Conservation (phyloP, 176 grass and related monocot species). For the Echinochloa phyllopogon region DNA sequence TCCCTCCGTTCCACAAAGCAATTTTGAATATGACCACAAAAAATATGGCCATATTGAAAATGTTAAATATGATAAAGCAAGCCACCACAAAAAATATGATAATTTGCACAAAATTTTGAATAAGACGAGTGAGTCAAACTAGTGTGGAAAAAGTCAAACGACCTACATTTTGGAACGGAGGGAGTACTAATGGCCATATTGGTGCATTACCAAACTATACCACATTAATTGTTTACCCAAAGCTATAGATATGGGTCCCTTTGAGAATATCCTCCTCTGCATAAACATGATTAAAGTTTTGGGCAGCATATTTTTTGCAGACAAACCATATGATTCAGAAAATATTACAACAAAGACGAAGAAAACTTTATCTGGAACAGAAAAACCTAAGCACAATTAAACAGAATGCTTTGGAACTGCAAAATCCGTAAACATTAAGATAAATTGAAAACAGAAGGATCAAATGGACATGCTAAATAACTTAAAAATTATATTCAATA, state of each 20-base stretch:
- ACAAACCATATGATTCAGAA: slow-evolving; percentile 4
- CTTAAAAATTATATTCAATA: not conserved
- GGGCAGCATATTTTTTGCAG: not conserved
- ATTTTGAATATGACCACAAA: too few relatives aligned
- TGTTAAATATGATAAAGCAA: too few relatives aligned
- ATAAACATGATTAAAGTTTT: not conserved
- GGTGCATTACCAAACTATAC: not conserved
- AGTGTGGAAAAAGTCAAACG: too few relatives aligned
- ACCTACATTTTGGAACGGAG: too few relatives aligned
- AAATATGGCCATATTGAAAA: too few relatives aligned
- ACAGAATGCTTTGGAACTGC: not conserved
- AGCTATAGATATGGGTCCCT: not conserved
- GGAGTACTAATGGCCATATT: not conserved
- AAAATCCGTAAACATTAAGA: not conserved
- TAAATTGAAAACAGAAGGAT: not conserved
- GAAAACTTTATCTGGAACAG: not conserved
- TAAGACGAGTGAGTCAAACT: too few relatives aligned
- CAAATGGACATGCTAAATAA: not conserved
- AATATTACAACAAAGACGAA: not conserved
- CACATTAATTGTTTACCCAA: not conserved
- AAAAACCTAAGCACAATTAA: not conserved
- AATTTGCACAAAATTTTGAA: too few relatives aligned
- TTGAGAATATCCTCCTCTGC: not conserved
- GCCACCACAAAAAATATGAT: too few relatives aligned
- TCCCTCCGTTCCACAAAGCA: too few relatives aligned